Evolutionary conservation across 352 stramenopile species (phyloP).

Genomic region (Pythium folliculosum): DNA sequence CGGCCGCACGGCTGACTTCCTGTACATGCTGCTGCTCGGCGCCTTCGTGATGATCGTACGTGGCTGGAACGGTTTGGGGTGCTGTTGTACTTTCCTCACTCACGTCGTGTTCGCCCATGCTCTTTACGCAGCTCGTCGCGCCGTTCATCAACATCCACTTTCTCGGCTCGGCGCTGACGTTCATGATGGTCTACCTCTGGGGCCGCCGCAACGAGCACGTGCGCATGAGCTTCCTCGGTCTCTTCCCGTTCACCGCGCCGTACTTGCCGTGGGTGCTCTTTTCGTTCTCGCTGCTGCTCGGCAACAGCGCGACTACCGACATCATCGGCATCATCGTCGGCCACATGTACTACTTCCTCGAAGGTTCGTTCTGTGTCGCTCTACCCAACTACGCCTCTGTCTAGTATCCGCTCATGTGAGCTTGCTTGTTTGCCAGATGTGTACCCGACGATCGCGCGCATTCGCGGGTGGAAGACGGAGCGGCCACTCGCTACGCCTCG

Average conservation of each 20-base stretch:
- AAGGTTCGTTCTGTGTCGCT: conserved; percentile 54
- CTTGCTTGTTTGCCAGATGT: conserved; percentile 76
- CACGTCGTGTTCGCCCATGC: neutral
- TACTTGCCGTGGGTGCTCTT: conserved; percentile 99
- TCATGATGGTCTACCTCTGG: conserved; percentile 99
- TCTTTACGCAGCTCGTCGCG: conserved; percentile 81
- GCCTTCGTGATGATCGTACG: conserved; percentile 93
- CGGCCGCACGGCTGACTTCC: conserved; percentile 95
- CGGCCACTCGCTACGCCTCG: conserved; percentile 91
- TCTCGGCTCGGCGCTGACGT: conserved; percentile 97
- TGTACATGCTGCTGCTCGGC: conserved; percentile 98
- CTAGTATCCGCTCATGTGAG: too few species aligned
- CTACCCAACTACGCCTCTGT: neutral
- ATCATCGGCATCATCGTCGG: conserved; percentile 99
- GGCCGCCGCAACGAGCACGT: conserved; percentile 94
- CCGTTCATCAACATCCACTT: conserved; percentile 98
- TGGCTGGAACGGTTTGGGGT: conserved; percentile 11
- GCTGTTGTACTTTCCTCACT: too few species aligned
- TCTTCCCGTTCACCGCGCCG: conserved; percentile 98
- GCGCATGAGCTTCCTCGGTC: conserved; percentile 96
- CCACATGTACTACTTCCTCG: conserved; percentile 99
- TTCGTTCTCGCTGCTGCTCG: conserved; percentile 94
- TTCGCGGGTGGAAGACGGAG: conserved; percentile 94
- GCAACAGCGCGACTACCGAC: conserved; percentile 95
- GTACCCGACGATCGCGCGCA: conserved; percentile 95